Percentiles rank a stretch among this genome's conserved stretches.
Conservation (phyloP, 2,329 filamentous ascomycete genomes). For the Torrubiellomyces zombiae region DNA sequence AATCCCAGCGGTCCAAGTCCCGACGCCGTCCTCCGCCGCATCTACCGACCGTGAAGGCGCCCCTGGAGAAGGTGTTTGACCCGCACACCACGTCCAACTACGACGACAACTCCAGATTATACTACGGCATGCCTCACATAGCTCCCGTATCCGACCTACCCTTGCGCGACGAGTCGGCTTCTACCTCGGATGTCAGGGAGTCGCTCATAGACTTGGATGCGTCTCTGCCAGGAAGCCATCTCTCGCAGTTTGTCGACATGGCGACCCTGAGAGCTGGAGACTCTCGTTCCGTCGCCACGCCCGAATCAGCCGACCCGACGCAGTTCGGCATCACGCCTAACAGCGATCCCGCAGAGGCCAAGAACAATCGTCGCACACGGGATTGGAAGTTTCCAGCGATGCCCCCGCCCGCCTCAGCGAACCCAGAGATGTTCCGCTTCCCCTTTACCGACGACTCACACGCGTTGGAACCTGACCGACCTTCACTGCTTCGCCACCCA, state of each 20-base stretch:
- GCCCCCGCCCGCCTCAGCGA: conserved; percentile 32
- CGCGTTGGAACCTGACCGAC: conserved; percentile 19
- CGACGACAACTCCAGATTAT: conserved; percentile 43
- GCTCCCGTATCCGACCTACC: conserved; percentile 37
- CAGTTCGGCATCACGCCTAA: conserved; percentile 31
- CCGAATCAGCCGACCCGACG: conserved; percentile 24
- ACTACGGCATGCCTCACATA: conserved; percentile 34
- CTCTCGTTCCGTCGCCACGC: conserved; percentile 30
- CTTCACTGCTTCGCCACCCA: conserved; percentile 30
- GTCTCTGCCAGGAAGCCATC: conserved; percentile 36
- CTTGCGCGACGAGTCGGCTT: conserved; percentile 35
- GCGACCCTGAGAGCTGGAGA: conserved; percentile 39
- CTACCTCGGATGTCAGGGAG: conserved; percentile 35
- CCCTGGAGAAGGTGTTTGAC: conserved; percentile 49
- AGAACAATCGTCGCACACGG: conserved; percentile 31
- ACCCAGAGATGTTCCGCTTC: conserved; percentile 35
- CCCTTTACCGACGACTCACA: conserved; percentile 21
- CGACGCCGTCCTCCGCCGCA: conserved; percentile 41
- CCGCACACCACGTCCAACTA: conserved; percentile 49
- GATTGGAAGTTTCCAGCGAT: conserved; percentile 44
- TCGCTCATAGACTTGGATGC: conserved; percentile 49
- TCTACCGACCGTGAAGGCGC: conserved; percentile 38
- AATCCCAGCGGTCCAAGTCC: conserved; percentile 33
- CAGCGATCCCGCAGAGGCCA: conserved; percentile 40
- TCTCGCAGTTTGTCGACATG: conserved; percentile 43